Conservation (phyloP, 352 stramenopile genomes). For the Globisporangium okanoganense region DNA sequence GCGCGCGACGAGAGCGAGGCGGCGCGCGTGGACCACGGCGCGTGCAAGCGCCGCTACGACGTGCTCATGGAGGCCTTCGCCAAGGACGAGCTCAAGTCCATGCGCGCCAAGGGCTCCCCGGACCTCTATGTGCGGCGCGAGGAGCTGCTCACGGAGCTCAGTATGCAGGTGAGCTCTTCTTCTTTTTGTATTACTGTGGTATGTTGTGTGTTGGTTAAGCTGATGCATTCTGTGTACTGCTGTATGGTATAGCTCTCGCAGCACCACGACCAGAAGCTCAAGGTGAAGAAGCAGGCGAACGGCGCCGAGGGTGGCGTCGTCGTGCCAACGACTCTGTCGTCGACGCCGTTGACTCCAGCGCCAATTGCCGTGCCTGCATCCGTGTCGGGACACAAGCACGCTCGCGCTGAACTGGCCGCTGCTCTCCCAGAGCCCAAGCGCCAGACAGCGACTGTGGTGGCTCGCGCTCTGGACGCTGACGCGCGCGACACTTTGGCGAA, state of each 20-base stretch:
- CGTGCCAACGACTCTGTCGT: neutral
- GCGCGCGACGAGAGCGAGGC: conserved; percentile 11
- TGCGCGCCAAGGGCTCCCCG: conserved; percentile 13
- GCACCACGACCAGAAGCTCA: conserved; percentile 14
- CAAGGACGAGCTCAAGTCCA: conserved; percentile 18
- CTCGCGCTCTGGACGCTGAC: neutral
- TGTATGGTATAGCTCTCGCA: conserved; percentile 8
- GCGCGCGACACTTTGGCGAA: neutral
- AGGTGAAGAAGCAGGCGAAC: conserved; percentile 7
- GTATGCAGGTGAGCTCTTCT: conserved; percentile 4
- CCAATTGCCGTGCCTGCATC: neutral
- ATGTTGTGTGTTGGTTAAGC: neutral
- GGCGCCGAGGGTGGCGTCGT: neutral
- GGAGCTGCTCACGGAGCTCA: conserved; percentile 16
- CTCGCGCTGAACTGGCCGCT: neutral
- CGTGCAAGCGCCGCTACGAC: conserved; percentile 15
- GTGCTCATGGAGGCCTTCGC: conserved; percentile 15
- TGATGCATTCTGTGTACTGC: neutral
- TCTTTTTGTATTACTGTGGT: neutral
- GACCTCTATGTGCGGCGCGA: conserved; percentile 14
- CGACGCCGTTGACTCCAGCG: neutral
- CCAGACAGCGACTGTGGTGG: neutral
- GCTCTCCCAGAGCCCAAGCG: conserved; percentile 4
- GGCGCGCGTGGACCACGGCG: conserved; percentile 14
- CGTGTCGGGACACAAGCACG: neutral